Percentiles rank a stretch among this genome's conserved stretches.
Conservation (phyloP, 2,329 filamentous ascomycete genomes). For the Coniochaeta sp. region DNA sequence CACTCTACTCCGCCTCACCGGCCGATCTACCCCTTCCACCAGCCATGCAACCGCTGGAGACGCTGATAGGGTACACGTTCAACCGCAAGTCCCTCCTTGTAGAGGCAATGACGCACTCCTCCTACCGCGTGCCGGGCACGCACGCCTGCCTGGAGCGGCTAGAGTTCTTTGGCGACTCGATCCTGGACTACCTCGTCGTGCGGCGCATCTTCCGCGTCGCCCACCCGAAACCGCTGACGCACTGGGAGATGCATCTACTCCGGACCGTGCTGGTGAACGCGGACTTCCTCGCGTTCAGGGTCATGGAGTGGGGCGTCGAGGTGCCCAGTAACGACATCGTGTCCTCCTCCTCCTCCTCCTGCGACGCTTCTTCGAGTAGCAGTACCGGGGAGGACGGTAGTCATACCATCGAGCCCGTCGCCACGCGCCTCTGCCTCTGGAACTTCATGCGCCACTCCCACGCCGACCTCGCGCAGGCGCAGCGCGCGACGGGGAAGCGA, state of each 20-base stretch:
- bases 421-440: slow-evolving; percentile 46
- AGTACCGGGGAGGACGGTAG: slow-evolving; percentile 12
- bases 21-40: slow-evolving; percentile 26
- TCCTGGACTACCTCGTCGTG: slow-evolving; percentile 74
- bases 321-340: slow-evolving; percentile 18
- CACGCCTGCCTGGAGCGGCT: slow-evolving; percentile 60
- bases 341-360: no score
- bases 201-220: slow-evolving; percentile 44
- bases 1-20: slow-evolving; percentile 36
- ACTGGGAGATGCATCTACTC: slow-evolving; percentile 65
- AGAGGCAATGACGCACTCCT: slow-evolving; percentile 77
- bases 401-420: background rate
- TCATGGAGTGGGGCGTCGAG: slow-evolving; percentile 48
- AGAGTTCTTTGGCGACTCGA: slow-evolving; percentile 81
- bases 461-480: slow-evolving; percentile 36
- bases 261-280: slow-evolving; percentile 74
- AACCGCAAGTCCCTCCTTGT: slow-evolving; percentile 58
- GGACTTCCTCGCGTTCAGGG: slow-evolving; percentile 70
- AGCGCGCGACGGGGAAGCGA: slow-evolving; percentile 34
- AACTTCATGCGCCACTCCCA: slow-evolving; percentile 60
- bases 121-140: slow-evolving; percentile 37
- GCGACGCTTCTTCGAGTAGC: no score
- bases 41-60: slow-evolving; percentile 47
- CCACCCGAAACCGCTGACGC: slow-evolving; percentile 26
- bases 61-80: slow-evolving; percentile 67